These are phyloP conservation scores for Tetrahymena borealis DNA, from an alignment of 73 alveolate species.

Conservation along the genomic window DNA sequence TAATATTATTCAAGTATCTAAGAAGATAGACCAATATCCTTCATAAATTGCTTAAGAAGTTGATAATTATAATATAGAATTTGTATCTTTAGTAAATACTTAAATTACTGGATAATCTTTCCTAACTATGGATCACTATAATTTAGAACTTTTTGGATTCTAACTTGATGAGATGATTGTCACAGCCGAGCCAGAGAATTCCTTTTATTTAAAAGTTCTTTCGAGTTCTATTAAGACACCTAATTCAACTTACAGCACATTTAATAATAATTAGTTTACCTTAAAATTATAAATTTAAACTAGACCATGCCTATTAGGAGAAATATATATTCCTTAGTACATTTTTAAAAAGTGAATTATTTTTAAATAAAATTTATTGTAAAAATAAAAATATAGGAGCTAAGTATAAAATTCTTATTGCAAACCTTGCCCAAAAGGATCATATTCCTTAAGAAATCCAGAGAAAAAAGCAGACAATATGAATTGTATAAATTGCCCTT, in stretches of 20 bases:
- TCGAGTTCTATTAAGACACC: not conserved
- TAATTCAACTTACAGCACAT: not conserved
- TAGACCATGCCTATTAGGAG: not conserved
- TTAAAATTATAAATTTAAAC: not conserved
- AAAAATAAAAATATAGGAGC: too few relatives aligned
- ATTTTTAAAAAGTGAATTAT: too few relatives aligned
- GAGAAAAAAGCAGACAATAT: not conserved
- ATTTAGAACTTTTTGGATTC: not conserved
- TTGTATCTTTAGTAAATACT: not conserved
- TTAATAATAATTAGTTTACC: too few relatives aligned
- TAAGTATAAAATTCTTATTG: not conserved
- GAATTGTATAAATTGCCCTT: not conserved
- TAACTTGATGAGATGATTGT: not conserved
- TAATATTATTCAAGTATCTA: not conserved
- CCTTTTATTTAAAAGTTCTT: too few relatives aligned
- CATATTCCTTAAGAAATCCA: not conserved
- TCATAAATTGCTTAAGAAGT: not conserved
- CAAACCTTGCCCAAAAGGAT: not conserved
- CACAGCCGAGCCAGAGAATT: not conserved
- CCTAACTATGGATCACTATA: not conserved
- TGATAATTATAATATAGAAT: not conserved
- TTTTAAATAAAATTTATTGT: too few relatives aligned
- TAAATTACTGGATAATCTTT: not conserved
- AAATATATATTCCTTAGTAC: not conserved
- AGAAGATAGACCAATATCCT: not conserved